phyloP scores from a whole-genome alignment of 768 basidiomycete genomes.

The Lactarius psammicola region DNA sequence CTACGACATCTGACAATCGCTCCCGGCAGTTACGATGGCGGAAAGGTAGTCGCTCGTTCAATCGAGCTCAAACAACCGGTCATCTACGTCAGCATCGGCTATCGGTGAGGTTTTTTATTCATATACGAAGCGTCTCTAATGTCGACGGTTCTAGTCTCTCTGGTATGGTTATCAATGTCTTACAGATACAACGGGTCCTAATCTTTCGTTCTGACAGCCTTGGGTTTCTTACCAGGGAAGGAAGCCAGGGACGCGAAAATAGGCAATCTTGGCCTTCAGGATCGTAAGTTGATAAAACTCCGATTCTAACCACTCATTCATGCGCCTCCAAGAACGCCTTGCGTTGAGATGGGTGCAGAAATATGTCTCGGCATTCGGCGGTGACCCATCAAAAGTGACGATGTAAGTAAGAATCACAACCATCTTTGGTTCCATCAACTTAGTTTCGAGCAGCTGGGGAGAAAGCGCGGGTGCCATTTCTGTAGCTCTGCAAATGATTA shows the following conservation, averaged over 20 bases:
- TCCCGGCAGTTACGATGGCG: constrained; percentile 29
- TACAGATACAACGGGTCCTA: background rate
- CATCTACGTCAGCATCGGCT: constrained; percentile 34
- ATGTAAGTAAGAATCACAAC: constrained; percentile 40
- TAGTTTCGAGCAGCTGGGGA: constrained; percentile 41
- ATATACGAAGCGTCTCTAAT: background rate
- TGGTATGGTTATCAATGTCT: constrained; percentile 1
- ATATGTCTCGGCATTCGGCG: constrained; percentile 62
- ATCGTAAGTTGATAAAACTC: constrained; percentile 42
- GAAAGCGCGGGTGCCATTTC: constrained; percentile 56
- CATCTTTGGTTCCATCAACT: constrained; percentile 14
- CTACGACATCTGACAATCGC: background rate
- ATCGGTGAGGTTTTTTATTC: constrained; percentile 26
- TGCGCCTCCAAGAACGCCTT: constrained; percentile 43
- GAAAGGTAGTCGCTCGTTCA: constrained; percentile 29
- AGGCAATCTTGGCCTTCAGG: constrained; percentile 65
- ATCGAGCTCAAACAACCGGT: constrained; percentile 30
- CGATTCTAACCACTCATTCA: background rate
- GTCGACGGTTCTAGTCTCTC: constrained; percentile 13
- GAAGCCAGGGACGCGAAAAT: constrained; percentile 52
- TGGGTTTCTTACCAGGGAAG: constrained; percentile 52
- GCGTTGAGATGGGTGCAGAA: constrained; percentile 66
- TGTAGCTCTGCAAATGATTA: constrained; percentile 43
- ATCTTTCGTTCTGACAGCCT: constrained; percentile 32
- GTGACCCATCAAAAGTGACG: constrained; percentile 59